Conservation (phyloP, 2,329 filamentous ascomycete species). For the Stagonosporopsis chrysanthemi region DNA sequence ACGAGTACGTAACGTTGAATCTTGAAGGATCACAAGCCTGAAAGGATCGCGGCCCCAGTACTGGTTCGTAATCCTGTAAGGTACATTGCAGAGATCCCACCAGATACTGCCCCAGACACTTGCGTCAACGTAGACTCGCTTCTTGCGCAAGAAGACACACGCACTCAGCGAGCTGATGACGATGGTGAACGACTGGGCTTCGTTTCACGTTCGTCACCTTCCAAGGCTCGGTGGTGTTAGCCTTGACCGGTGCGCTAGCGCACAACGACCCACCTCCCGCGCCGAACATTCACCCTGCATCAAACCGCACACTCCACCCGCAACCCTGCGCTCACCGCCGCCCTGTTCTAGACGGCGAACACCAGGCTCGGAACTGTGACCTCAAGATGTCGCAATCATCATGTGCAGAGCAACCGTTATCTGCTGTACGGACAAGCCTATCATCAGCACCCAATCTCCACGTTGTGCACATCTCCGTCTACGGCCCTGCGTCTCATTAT, state of each 20-base stretch:
- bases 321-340: slow-evolving; percentile 7
- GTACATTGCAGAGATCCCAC: neutral
- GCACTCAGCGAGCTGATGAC: neutral
- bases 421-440: neutral
- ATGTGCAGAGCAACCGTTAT: neutral
- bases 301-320: neutral
- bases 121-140: neutral
- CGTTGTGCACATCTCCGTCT: neutral
- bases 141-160: neutral
- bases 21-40: too few relatives aligned
- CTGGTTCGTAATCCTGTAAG: too few relatives aligned
- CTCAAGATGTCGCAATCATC: neutral
- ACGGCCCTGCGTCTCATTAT: slow-evolving; percentile 1
- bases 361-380: neutral
- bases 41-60: too few relatives aligned
- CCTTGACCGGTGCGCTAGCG: slow-evolving; percentile 11
- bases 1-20: too few relatives aligned
- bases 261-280: slow-evolving; percentile 8
- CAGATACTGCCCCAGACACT: neutral
- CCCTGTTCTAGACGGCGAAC: neutral
- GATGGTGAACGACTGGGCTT: neutral
- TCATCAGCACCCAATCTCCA: neutral
- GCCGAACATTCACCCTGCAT: slow-evolving; percentile 13
- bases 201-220: neutral
- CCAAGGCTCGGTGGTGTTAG: slow-evolving; percentile 7